Evolutionary conservation across 441 rosid genomes (phyloP), one percentile per base, ranked within the genome.

Genomic region (Syzygium malaccense): DNA sequence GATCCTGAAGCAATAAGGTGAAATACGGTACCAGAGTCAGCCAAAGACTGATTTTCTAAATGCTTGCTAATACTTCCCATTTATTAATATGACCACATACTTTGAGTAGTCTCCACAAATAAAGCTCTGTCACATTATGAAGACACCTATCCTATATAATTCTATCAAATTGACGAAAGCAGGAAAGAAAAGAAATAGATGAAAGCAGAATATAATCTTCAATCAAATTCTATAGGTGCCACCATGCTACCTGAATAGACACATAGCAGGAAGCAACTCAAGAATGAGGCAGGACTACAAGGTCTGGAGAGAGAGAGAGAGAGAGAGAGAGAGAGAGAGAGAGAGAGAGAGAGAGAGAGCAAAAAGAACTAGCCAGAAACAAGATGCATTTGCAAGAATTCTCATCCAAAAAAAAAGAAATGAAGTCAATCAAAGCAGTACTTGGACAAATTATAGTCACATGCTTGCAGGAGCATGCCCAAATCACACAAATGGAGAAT

Each of bases 1-100:
- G 88, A 92, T 78, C 92, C 98, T 96, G 90, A 88, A 92, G 89
- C 62, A 85, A 89, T 87, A 88, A 88, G 45, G 33, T 88, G 89
- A 89, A 58, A 87, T 85, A 64, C 87, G 86, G 28, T 66, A 86
- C 55, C 53, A 80, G 32, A 85, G 64, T 33, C 64, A 33, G 53
- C 37, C 56, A 45, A 51, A 83, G 56, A 54, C 33, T 14, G 45
- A 58, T 55, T 85, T 26, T 58, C 41, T 30, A 26, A 87, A 89
- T 51, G 33, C 83, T 55, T 75, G 41, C 55, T 49, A 41, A 62
- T 30, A 56, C 28, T 85, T 51, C 60, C 88, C 80, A 32, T 13
- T 49, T 54, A 86, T 75, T 86, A 87, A 68, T 32, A 83, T 75
- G 55, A n/a, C 78, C 8, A 60, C 83, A 55, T 80, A 19, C 78